Conservation (phyloP, 2,329 filamentous ascomycete genomes). For the Orbilia quercus region DNA sequence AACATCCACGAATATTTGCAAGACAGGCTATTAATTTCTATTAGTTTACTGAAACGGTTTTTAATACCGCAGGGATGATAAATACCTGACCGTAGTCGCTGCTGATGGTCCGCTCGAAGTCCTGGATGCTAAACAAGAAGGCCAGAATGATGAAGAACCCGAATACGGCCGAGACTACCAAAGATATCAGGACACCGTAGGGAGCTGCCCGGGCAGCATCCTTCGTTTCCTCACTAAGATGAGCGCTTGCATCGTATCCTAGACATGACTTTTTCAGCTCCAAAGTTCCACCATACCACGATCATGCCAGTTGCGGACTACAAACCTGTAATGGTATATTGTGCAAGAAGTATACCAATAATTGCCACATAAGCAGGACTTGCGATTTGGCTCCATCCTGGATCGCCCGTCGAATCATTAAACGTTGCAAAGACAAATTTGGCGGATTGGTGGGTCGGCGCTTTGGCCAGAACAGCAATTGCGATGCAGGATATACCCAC, state of each 20-base stretch:
- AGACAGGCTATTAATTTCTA: conserved; percentile 65
- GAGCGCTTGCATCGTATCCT: conserved; percentile 70
- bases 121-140: conserved; percentile 71
- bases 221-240: conserved; percentile 70
- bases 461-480: conserved; percentile 70
- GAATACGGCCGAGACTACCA: conserved; percentile 69
- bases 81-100: conserved; percentile 63
- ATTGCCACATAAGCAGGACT: conserved; percentile 69
- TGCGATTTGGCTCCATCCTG: conserved; percentile 69
- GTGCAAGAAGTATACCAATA: conserved; percentile 68
- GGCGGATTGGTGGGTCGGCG: conserved; percentile 69
- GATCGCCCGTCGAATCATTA: conserved; percentile 67
- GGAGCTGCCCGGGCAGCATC: conserved; percentile 71
- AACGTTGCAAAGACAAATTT: conserved; percentile 70
- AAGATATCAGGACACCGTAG: conserved; percentile 70
- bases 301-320: background rate
- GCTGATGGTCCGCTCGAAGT: conserved; percentile 67
- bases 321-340: conserved; percentile 67
- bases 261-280: background rate
- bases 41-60: background rate
- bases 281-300: too few relatives aligned
- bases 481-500: conserved; percentile 68
- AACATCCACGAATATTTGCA: conserved; percentile 71
- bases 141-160: conserved; percentile 72
- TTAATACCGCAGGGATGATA: too few relatives aligned